Conservation (phyloP, 2,329 filamentous ascomycete genomes). For the Cladophialophora psammophila region DNA sequence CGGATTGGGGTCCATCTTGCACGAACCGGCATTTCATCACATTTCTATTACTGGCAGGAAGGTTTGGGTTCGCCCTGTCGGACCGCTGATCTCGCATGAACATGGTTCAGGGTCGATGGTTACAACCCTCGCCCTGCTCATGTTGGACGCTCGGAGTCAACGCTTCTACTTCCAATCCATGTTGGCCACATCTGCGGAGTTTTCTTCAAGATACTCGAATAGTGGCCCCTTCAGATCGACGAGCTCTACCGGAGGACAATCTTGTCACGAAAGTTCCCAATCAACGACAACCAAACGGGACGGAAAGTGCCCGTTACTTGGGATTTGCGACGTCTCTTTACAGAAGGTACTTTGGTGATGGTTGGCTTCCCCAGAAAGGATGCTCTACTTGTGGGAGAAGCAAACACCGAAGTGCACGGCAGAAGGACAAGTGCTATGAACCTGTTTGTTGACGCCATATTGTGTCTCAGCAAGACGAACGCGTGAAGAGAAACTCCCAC, state of each 20-base stretch:
- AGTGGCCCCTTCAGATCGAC: constrained; percentile 13
- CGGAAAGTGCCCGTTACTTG: constrained; percentile 11
- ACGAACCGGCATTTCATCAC: too few relatives aligned
- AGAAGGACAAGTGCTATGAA: not conserved
- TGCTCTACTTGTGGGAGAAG: too few relatives aligned
- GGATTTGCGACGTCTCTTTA: not conserved
- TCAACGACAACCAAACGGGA: not conserved
- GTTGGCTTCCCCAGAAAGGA: too few relatives aligned
- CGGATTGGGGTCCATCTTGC: not conserved
- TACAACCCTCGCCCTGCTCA: not conserved
- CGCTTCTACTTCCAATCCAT: not conserved
- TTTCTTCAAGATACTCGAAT: constrained; percentile 5
- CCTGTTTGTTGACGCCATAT: not conserved
- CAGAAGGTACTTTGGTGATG: not conserved
- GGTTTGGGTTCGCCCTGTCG: not conserved
- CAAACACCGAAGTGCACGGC: not conserved
- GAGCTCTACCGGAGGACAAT: not conserved
- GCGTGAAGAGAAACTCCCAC: not conserved
- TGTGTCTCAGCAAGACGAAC: not conserved
- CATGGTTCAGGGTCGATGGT: constrained; percentile 3
- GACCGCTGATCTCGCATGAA: not conserved
- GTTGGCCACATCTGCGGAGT: not conserved
- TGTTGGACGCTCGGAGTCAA: constrained; percentile 10
- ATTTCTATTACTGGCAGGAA: not conserved
- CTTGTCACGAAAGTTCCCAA: constrained; percentile 10